phyloP scores from a whole-genome alignment of 1,139 yeast genomes.

The Lizanozyma gosingica region DNA sequence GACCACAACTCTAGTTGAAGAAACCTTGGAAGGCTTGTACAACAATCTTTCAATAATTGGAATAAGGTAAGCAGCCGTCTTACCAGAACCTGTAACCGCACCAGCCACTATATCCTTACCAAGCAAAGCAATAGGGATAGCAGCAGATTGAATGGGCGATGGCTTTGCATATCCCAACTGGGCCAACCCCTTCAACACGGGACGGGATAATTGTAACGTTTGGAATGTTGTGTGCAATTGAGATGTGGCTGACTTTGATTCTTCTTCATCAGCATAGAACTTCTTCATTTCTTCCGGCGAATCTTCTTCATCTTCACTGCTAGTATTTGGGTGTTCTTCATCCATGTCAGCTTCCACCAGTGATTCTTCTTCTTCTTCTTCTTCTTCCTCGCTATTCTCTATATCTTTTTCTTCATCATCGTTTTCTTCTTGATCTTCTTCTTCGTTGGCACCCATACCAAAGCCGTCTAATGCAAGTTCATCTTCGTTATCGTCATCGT shows the following conservation, averaged over 20 bases:
- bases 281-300: slow-evolving; percentile 65
- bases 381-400: slow-evolving; percentile 21
- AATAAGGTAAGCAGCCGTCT: slow-evolving; percentile 95
- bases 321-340: slow-evolving; percentile 11
- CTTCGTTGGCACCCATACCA: slow-evolving; percentile 18
- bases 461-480: slow-evolving; percentile 9
- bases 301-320: slow-evolving; percentile 39
- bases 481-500: slow-evolving; percentile 17
- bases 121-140: slow-evolving; percentile 84
- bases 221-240: slow-evolving; percentile 58
- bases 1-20: slow-evolving; percentile 84
- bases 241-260: slow-evolving; percentile 32
- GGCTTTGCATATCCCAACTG: slow-evolving; percentile 78
- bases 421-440: slow-evolving; percentile 18
- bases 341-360: slow-evolving; percentile 9
- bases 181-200: slow-evolving; percentile 74
- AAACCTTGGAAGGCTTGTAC: slow-evolving; percentile 76
- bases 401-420: slow-evolving; percentile 23
- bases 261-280: slow-evolving; percentile 53
- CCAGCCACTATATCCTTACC: slow-evolving; percentile 99
- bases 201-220: slow-evolving; percentile 76
- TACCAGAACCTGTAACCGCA: slow-evolving; percentile 99
- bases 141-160: slow-evolving; percentile 88
- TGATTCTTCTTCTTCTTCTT: slow-evolving; percentile 15
- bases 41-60: slow-evolving; percentile 90